Conservation (phyloP, 2,329 filamentous ascomycete genomes). For the Blastomyces parvus region DNA sequence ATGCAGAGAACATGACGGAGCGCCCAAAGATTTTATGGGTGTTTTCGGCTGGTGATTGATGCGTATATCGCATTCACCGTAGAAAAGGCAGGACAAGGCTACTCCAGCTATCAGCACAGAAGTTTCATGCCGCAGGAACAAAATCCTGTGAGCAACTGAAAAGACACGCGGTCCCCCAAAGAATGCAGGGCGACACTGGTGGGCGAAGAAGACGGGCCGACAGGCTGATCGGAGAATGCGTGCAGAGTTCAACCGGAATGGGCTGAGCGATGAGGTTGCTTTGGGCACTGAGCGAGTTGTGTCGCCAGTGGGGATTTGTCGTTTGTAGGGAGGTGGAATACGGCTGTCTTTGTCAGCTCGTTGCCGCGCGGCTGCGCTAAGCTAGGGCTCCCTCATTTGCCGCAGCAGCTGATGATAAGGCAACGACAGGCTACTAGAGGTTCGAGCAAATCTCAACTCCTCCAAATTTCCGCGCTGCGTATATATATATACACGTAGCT, state of each 20-base stretch:
- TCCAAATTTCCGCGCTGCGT: neutral
- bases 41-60: neutral
- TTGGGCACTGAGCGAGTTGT: neutral
- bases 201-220: neutral
- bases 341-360: neutral
- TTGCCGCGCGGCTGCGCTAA: constrained; percentile 5
- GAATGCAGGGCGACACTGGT: neutral
- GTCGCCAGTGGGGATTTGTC: neutral
- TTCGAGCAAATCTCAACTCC: neutral
- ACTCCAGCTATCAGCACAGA: neutral
- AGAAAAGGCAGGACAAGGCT: constrained; percentile 2
- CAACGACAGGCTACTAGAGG: neutral
- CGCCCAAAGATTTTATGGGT: neutral
- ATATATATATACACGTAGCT: neutral
- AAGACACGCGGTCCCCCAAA: neutral
- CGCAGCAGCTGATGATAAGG: neutral
- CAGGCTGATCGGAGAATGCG: neutral
- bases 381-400: neutral
- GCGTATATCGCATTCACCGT: constrained; percentile 1
- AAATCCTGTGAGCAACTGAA: neutral
- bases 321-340: neutral
- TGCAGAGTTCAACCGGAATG: neutral
- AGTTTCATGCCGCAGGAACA: constrained; percentile 3
- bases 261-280: constrained; percentile 1
- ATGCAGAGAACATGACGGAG: neutral